A percentile compares a stretch with the other conserved stretches of the same genome.
Evolutionary conservation across 106 monocot species (phyloP).

Genomic region (Dioscorea alata): DNA sequence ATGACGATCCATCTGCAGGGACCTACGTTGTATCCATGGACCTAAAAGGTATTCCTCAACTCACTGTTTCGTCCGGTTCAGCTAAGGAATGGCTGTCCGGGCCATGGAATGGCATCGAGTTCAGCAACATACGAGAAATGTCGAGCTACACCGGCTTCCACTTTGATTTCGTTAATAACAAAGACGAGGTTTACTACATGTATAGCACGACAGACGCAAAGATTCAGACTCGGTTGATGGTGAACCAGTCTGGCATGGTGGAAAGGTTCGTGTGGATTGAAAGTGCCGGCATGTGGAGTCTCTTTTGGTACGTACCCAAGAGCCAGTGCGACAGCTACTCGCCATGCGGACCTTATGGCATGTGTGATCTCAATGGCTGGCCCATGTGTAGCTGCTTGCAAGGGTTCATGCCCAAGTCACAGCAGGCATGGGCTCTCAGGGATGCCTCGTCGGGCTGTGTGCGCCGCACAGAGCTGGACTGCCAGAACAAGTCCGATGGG

Average conservation of each 20-base stretch:
- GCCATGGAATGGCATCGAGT: conserved; percentile 23
- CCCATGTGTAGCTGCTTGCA: conserved; percentile 8
- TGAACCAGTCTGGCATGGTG: conserved; percentile 2
- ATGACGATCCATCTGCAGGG: conserved; percentile 9
- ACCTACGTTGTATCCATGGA: conserved; percentile 1
- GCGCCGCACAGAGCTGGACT: conserved; percentile 10
- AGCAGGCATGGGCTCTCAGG: conserved; percentile 1
- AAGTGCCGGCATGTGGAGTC: conserved; percentile 7
- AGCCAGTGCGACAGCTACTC: conserved; percentile 21
- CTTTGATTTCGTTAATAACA: conserved; percentile 14
- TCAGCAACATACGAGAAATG: conserved; percentile 14
- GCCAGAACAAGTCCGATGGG: conserved; percentile 9
- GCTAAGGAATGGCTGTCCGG: conserved; percentile 9
- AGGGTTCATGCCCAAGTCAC: conserved; percentile 21
- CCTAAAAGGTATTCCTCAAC: neutral
- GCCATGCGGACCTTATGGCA: conserved; percentile 22
- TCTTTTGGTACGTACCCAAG: conserved; percentile 17
- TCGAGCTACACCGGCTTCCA: neutral
- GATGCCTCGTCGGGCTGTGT: conserved; percentile 13
- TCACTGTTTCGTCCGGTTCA: neutral
- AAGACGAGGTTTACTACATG: conserved; percentile 18
- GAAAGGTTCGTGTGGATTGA: conserved; percentile 18
- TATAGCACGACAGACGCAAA: neutral
- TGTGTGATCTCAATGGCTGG: conserved; percentile 9
- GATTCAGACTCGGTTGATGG: conserved; percentile 5